Percentiles rank a stretch among this genome's conserved stretches.
Evolutionary conservation across 1,284 basidiomycete species (phyloP).

Genomic region (Sparassis latifolia): DNA sequence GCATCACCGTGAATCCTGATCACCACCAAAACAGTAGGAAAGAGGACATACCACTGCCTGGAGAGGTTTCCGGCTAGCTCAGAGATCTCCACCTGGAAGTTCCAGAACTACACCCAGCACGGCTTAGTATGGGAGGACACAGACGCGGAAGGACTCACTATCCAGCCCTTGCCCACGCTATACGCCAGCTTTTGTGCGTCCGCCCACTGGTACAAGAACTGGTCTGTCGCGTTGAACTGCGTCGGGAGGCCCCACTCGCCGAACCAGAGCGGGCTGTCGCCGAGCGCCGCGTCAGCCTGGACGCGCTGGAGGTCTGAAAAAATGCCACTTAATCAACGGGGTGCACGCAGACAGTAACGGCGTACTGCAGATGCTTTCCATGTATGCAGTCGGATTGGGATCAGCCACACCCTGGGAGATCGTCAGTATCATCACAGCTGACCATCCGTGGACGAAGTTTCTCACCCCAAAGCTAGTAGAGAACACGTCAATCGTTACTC

Average conservation of each 20-base stretch:
- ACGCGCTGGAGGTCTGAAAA: conserved; percentile 45
- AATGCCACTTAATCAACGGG: neutral
- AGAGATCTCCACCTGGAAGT: conserved; percentile 65
- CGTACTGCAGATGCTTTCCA: conserved; percentile 65
- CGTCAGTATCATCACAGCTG: conserved; percentile 1
- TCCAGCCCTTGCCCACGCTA: conserved; percentile 59
- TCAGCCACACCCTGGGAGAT: conserved; percentile 56
- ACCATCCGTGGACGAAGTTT: neutral
- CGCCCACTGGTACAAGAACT: conserved; percentile 65
- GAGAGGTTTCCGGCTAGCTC: conserved; percentile 38
- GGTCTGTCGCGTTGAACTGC: conserved; percentile 56
- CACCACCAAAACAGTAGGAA: neutral
- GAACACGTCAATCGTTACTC: no score
- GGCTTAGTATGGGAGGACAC: neutral
- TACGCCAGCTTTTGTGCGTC: conserved; percentile 73
- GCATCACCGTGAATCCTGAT: neutral
- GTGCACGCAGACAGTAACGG: conserved; percentile 1
- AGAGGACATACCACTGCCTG: conserved; percentile 48
- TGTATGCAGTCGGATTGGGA: conserved; percentile 55
- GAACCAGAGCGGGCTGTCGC: conserved; percentile 43
- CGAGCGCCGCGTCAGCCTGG: conserved; percentile 38
- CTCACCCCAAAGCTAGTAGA: conserved; percentile 49
- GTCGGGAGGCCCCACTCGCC: conserved; percentile 70
- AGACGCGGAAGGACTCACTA: conserved; percentile 36
- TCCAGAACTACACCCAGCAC: conserved; percentile 55